Evolutionary conservation across 139 green algal species (phyloP).

Genomic region (Klebsormidium nitens): DNA sequence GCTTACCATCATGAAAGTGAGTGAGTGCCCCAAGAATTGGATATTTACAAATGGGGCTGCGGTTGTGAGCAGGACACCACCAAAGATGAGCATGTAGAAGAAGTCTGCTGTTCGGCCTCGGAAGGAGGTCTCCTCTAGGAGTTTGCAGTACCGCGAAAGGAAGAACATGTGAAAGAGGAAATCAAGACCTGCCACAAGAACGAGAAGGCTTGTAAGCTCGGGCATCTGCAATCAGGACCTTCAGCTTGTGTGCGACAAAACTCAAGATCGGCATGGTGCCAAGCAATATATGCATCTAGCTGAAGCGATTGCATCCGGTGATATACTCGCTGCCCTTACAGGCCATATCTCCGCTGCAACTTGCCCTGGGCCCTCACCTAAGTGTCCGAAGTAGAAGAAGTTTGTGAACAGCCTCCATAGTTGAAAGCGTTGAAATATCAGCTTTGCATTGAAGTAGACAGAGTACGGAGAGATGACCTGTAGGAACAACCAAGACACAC

Average conservation of each 20-base stretch:
- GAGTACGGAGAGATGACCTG: conserved; percentile 86
- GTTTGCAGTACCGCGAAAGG: conserved; percentile 91
- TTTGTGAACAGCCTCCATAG: conserved; percentile 94
- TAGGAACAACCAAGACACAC: no score
- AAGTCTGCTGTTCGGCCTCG: conserved; percentile 87
- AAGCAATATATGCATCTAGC: no score
- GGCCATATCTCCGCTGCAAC: no score
- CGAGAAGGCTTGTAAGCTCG: conserved; percentile 1
- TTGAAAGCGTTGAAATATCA: conserved; percentile 85
- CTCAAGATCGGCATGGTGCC: no score
- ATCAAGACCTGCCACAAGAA: conserved; percentile 76
- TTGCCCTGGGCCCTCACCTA: conserved; percentile 68
- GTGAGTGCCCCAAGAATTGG: conserved; percentile 87
- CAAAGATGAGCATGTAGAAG: conserved; percentile 96
- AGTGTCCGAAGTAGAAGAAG: conserved; percentile 95
- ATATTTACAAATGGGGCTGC: conserved; percentile 87
- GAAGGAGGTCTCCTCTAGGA: conserved; percentile 95
- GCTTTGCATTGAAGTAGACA: conserved; percentile 93
- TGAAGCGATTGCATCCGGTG: no score
- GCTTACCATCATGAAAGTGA: conserved; percentile 90
- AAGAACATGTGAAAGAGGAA: conserved; percentile 99
- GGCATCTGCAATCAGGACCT: neutral
- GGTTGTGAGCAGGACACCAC: conserved; percentile 64
- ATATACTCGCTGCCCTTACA: no score
- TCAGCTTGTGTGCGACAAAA: no score